Evolutionary conservation across 106 monocot species (phyloP).

Genomic region (Chionographis japonica): DNA sequence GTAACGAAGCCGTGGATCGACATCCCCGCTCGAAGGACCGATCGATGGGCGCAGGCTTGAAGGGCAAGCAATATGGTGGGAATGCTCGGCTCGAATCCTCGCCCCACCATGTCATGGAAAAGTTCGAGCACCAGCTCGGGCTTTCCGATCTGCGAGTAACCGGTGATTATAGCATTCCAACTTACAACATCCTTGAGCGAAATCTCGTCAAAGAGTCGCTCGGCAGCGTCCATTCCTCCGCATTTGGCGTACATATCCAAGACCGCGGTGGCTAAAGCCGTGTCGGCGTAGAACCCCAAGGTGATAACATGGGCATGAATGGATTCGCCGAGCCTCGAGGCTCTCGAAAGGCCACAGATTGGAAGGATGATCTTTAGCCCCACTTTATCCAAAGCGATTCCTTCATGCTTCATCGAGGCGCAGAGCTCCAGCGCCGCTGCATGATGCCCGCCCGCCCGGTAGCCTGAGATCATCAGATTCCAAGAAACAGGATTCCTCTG

Average conservation of each 20-base stretch:
- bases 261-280: constrained; percentile 3
- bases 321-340: constrained; percentile 1
- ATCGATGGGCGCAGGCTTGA: constrained; percentile 9
- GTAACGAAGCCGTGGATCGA: constrained; percentile 4
- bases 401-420: constrained; percentile 12
- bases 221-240: neutral
- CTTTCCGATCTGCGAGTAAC: neutral
- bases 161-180: constrained; percentile 17
- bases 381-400: neutral
- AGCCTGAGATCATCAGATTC: constrained; percentile 10
- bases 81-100: constrained; percentile 6
- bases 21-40: constrained; percentile 2
- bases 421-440: neutral
- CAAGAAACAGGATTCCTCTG: constrained; percentile 10
- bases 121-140: neutral
- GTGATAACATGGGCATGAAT: neutral
- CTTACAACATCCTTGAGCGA: neutral
- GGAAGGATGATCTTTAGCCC: constrained; percentile 19
- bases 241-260: constrained; percentile 12
- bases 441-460: neutral
- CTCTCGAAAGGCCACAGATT: neutral
- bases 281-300: neutral
- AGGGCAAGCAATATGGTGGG: constrained; percentile 10
- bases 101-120: neutral
- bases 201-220: constrained; percentile 4